phyloP scores from a whole-genome alignment of 352 stramenopile species.

The Phytopythium vexans region DNA sequence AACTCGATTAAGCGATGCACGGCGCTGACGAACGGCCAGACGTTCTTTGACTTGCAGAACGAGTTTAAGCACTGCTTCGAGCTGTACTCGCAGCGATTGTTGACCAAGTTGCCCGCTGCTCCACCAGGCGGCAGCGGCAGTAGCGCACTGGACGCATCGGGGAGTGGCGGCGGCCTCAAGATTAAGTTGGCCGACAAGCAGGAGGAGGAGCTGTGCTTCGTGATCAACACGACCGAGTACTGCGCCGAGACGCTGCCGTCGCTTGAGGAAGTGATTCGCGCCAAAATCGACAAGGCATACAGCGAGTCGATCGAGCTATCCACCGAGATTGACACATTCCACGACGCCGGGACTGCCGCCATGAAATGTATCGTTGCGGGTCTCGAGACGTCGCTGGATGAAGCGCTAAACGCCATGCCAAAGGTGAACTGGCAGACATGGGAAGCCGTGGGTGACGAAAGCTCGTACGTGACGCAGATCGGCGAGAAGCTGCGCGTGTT shows the following conservation, averaged over 20 bases:
- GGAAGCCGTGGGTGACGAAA: constrained; percentile 96
- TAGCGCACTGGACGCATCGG: constrained; percentile 19
- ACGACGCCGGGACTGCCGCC: constrained; percentile 92
- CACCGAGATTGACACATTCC: constrained; percentile 93
- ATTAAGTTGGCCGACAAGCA: constrained; percentile 85
- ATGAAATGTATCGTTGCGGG: constrained; percentile 95
- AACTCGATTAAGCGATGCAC: constrained; percentile 97
- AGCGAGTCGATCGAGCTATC: constrained; percentile 92
- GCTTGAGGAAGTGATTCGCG: constrained; percentile 94
- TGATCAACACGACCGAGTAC: constrained; percentile 99
- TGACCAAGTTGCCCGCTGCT: constrained; percentile 60
- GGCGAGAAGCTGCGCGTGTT: constrained; percentile 91
- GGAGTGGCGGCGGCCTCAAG: constrained; percentile 16
- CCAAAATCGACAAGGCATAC: constrained; percentile 94
- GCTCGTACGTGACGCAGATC: constrained; percentile 92
- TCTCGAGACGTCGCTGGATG: constrained; percentile 90
- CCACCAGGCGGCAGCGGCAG: constrained; percentile 5
- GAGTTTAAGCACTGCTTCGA: constrained; percentile 89
- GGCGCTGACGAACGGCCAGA: constrained; percentile 95
- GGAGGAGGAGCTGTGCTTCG: constrained; percentile 95
- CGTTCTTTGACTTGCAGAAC: constrained; percentile 95
- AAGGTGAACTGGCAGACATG: constrained; percentile 93
- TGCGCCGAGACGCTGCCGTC: constrained; percentile 96
- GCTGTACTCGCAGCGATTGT: constrained; percentile 74
- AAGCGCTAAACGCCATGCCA: constrained; percentile 87